Percentiles rank a stretch among this genome's conserved stretches.
phyloP scores from a whole-genome alignment of 495 filamentous ascomycete genomes.

The Tuber indicum region DNA sequence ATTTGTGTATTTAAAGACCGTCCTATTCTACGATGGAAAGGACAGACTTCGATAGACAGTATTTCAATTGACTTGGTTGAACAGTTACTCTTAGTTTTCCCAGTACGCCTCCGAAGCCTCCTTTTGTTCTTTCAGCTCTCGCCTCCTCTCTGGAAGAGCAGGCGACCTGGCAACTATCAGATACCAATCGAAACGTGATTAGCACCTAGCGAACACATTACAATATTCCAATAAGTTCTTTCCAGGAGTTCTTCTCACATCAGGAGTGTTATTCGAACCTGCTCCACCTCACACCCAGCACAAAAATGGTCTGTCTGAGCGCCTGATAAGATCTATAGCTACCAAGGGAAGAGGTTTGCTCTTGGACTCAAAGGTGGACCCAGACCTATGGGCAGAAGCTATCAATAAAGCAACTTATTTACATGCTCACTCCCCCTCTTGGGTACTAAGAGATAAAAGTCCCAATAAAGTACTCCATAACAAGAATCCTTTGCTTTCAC shows the following conservation, averaged over 20 bases:
- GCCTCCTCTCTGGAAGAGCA: no score
- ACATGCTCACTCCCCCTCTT: neutral
- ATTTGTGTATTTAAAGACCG: no score
- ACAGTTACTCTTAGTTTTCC: no score
- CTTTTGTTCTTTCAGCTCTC: no score
- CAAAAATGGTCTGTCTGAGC: neutral
- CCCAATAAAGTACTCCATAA: neutral
- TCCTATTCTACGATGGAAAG: no score
- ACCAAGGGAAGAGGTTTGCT: neutral
- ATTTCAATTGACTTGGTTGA: no score
- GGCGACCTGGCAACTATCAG: no score
- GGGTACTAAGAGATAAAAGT: neutral
- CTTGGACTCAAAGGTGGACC: neutral
- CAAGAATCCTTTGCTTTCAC: neutral
- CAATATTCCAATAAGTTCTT: slow-evolving; percentile 15
- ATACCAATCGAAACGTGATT: no score
- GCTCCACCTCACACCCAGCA: neutral
- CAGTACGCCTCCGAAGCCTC: no score
- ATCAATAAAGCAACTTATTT: neutral
- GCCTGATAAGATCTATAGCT: neutral
- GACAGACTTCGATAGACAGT: no score
- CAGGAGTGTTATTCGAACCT: neutral
- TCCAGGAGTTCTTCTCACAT: neutral
- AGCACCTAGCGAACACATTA: no score
- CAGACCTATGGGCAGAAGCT: neutral